phyloP scores from a whole-genome alignment of 805 yeast species.

The Komagataella populi region DNA sequence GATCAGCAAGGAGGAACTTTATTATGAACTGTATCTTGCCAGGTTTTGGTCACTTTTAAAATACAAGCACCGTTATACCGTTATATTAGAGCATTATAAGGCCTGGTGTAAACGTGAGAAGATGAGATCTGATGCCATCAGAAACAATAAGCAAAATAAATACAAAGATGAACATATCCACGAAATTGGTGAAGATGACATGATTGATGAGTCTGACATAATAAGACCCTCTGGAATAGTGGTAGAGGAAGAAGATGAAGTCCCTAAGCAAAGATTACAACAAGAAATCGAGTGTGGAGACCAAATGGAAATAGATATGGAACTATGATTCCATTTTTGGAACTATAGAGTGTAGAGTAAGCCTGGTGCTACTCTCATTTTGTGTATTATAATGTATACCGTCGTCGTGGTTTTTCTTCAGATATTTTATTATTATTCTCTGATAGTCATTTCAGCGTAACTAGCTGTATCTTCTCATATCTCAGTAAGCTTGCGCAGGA shows the following conservation, averaged over 20 bases:
- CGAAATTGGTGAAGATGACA: background rate
- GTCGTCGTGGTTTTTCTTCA: background rate
- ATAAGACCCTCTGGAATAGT: background rate
- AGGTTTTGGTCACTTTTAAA: background rate
- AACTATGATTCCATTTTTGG: background rate
- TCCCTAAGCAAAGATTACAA: background rate
- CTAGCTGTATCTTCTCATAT: background rate
- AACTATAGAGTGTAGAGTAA: background rate
- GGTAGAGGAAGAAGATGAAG: background rate
- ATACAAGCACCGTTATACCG: background rate
- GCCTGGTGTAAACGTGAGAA: background rate
- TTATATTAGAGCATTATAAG: background rate
- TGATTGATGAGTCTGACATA: background rate
- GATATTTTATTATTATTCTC: background rate
- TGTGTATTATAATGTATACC: background rate
- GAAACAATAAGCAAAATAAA: background rate
- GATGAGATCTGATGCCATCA: background rate
- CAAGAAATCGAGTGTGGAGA: slow-evolving; percentile 1
- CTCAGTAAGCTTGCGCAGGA: background rate
- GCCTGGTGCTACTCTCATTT: background rate
- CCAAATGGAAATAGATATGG: slow-evolving; percentile 3
- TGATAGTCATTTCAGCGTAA: too few species aligned
- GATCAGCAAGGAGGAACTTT: background rate
- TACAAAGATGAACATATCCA: slow-evolving; percentile 1
- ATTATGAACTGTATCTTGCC: background rate